phyloP scores from a whole-genome alignment of 2,329 filamentous ascomycete species.

The Achaetomium macrosporum region DNA sequence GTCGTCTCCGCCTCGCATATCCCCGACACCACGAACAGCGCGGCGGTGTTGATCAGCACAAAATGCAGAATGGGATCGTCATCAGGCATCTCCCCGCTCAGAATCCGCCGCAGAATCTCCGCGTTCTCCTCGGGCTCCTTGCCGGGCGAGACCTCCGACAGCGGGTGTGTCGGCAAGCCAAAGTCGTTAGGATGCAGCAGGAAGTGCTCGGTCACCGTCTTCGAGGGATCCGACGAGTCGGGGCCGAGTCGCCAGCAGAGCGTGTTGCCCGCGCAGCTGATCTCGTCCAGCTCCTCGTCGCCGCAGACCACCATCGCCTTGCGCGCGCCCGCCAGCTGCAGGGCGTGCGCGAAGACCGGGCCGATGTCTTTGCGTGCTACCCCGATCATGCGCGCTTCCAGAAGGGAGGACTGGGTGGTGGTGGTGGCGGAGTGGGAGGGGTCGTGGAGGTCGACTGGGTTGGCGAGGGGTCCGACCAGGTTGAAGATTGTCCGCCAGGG shows the following conservation, averaged over 20 bases:
- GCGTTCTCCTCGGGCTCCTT: conserved; percentile 86
- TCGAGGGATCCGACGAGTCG: conserved; percentile 33
- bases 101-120: conserved; percentile 68
- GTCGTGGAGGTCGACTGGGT: conserved; percentile 67
- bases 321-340: conserved; percentile 66
- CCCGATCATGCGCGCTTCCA: conserved; percentile 90
- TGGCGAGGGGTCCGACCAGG: conserved; percentile 84
- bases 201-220: conserved; percentile 66
- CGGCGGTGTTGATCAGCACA: conserved; percentile 88
- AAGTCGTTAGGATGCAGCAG: conserved; percentile 78
- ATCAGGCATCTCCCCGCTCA: conserved; percentile 64
- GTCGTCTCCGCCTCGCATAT: conserved; percentile 79
- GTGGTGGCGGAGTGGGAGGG: conserved; percentile 15
- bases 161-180: conserved; percentile 67
- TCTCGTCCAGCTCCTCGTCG: conserved; percentile 89
- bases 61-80: conserved; percentile 88
- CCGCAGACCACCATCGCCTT: conserved; percentile 93
- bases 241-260: conserved; percentile 78
- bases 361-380: conserved; percentile 85
- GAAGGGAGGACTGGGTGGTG: conserved; percentile 31
- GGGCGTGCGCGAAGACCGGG: conserved; percentile 79
- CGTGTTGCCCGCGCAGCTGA: conserved; percentile 83
- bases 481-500: conserved; percentile 98
- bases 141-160: conserved; percentile 74
- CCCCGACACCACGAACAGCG: conserved; percentile 77